Conservation (phyloP, 306 rosid genomes). For the Abrus pulchellus region DNA sequence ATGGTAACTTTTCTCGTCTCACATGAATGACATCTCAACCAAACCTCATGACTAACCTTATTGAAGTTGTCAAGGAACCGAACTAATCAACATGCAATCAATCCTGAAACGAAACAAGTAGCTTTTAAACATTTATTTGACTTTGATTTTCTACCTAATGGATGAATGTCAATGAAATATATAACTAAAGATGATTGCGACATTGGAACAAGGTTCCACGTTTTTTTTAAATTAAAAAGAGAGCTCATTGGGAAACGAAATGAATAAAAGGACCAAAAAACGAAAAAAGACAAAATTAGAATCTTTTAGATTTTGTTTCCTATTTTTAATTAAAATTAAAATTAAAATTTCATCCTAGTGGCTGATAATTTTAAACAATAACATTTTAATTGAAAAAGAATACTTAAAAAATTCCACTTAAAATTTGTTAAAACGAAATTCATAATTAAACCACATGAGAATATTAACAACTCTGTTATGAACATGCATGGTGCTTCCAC, state of each 20-base stretch:
- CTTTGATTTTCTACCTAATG: neutral
- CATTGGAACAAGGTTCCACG: neutral
- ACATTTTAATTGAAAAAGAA: too few species aligned
- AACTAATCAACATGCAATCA: slow-evolving; percentile 42
- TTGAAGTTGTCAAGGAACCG: slow-evolving; percentile 47
- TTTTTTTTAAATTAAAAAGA: neutral
- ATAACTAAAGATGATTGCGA: slow-evolving; percentile 6
- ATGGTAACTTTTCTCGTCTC: neutral
- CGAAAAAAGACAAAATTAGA: too few species aligned
- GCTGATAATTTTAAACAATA: too few species aligned
- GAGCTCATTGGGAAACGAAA: neutral
- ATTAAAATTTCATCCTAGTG: too few species aligned
- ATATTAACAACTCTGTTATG: neutral
- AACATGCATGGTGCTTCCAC: too few species aligned
- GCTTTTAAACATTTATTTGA: slow-evolving; percentile 41
- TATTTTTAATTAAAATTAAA: too few species aligned
- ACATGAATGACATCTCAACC: neutral
- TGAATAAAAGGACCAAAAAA: neutral
- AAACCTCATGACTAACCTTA: neutral
- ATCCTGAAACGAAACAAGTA: slow-evolving; percentile 18
- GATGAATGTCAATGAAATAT: slow-evolving; percentile 29
- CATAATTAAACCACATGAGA: neutral
- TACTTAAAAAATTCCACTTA: too few species aligned
- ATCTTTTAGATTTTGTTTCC: too few species aligned
- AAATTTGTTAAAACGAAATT: neutral